Percentiles rank a stretch among this genome's conserved stretches.
These are phyloP conservation scores for Nannochloropsis gaditana DNA, from an alignment of 108 stramenopile species.

Conservation along the genomic window DNA sequence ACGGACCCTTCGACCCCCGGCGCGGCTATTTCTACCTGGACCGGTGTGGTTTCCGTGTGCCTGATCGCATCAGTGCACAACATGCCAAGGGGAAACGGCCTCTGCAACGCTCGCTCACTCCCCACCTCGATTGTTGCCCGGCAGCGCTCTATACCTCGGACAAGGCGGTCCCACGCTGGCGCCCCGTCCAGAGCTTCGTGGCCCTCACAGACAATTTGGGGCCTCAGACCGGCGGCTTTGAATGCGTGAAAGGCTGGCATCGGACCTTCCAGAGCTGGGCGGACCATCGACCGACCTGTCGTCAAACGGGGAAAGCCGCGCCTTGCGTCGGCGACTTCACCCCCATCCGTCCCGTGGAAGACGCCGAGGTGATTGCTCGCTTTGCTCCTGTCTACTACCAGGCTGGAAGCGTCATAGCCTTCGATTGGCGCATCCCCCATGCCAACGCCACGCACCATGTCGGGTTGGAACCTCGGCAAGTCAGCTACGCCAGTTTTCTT, in stretches of 20 bases:
- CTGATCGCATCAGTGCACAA: constrained; percentile 26
- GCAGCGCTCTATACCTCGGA: constrained; percentile 56
- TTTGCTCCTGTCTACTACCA: constrained; percentile 68
- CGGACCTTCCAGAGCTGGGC: constrained; percentile 67
- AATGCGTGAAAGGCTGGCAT: constrained; percentile 81
- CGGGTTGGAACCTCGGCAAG: constrained; percentile 57
- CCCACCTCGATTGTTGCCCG: constrained; percentile 90
- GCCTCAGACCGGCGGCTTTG: constrained; percentile 80
- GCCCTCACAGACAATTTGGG: constrained; percentile 65
- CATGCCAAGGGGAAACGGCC: constrained; percentile 50
- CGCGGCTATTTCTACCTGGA: constrained; percentile 64
- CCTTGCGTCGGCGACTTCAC: constrained; percentile 84
- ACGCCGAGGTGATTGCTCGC: constrained; percentile 61
- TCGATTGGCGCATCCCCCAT: constrained; percentile 85
- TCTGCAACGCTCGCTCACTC: constrained; percentile 79
- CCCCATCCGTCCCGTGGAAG: constrained; percentile 74
- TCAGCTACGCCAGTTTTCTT: constrained; percentile 77
- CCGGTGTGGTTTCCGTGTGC: constrained; percentile 75
- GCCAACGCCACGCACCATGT: constrained; percentile 71
- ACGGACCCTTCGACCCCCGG: constrained; percentile 23
- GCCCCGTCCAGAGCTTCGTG: constrained; percentile 87
- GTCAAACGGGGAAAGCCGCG: not conserved
- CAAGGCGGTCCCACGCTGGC: constrained; percentile 62
- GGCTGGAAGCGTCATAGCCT: constrained; percentile 76
- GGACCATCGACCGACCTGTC: constrained; percentile 17